These are phyloP conservation scores for Glycyrrhiza uralensis DNA, from an alignment of 306 rosid species.

Conservation along the genomic window DNA sequence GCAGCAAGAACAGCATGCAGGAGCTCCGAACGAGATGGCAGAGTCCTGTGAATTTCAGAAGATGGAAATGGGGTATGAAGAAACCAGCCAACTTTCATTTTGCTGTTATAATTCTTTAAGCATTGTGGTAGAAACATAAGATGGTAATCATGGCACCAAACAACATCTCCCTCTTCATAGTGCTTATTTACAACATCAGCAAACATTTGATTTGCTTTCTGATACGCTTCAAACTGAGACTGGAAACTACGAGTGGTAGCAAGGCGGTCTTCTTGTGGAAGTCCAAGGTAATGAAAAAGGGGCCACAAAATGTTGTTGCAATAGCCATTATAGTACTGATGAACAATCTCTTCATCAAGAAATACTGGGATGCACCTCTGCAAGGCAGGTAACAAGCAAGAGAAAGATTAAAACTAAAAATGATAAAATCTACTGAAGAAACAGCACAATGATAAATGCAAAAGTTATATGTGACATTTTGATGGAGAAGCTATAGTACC, in stretches of 20 bases:
- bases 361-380: constrained; percentile 93
- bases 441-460: constrained; percentile 1
- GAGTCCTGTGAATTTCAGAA: constrained; percentile 91
- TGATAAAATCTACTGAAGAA: neutral
- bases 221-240: constrained; percentile 90
- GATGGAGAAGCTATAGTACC: constrained; percentile 47
- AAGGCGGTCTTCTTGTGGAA: constrained; percentile 97
- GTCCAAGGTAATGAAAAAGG: constrained; percentile 89
- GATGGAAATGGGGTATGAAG: constrained; percentile 99
- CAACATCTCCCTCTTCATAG: constrained; percentile 89
- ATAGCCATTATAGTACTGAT: constrained; percentile 93
- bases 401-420: neutral
- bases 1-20: constrained; percentile 90
- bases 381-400: constrained; percentile 32
- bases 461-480: neutral
- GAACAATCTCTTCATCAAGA: constrained; percentile 89
- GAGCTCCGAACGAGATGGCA: constrained; percentile 84
- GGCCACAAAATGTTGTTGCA: constrained; percentile 99
- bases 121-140: constrained; percentile 95
- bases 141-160: constrained; percentile 98
- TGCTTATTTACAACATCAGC: constrained; percentile 82
- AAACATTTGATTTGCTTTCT: constrained; percentile 85
- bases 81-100: constrained; percentile 98
- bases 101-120: constrained; percentile 62
- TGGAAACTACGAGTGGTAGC: constrained; percentile 93